These are phyloP conservation scores for Posidonia oceanica DNA, from an alignment of 116 monocot species.

Conservation along the genomic window DNA sequence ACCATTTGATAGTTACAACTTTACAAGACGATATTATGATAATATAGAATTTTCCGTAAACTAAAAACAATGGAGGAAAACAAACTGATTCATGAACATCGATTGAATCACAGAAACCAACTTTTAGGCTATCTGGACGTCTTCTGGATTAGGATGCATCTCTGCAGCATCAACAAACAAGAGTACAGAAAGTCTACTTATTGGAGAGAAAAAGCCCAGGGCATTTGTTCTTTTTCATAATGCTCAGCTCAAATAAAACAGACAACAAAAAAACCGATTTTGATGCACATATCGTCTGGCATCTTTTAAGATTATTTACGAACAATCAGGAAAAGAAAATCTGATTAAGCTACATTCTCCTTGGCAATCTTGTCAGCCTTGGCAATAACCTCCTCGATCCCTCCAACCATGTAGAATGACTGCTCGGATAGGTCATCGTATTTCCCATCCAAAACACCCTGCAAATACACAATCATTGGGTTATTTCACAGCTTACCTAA, in stretches of 20 bases:
- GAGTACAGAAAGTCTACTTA: not conserved
- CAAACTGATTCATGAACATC: too few species aligned
- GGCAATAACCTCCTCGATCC: slow-evolving; percentile 15
- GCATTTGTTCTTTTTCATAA: slow-evolving; percentile 2
- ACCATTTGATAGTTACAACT: too few species aligned
- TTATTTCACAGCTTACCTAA: too few species aligned
- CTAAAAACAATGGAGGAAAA: too few species aligned
- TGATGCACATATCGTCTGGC: not conserved
- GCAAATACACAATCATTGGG: not conserved
- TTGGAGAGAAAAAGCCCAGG: not conserved
- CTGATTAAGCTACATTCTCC: slow-evolving; percentile 1
- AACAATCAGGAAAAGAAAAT: slow-evolving; percentile 3
- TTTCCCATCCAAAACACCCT: slow-evolving; percentile 26
- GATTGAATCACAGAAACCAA: too few species aligned
- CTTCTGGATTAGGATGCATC: not conserved
- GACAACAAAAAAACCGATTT: not conserved
- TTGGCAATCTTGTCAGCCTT: slow-evolving; percentile 27
- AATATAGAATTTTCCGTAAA: too few species aligned
- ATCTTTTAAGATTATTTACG: slow-evolving; percentile 8
- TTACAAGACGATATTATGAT: too few species aligned
- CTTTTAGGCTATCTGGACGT: too few species aligned
- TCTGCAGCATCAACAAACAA: not conserved
- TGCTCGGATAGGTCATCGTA: slow-evolving; percentile 21
- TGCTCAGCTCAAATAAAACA: not conserved
- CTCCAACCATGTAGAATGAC: slow-evolving; percentile 27